These are phyloP conservation scores for Neoboletus brunneissimus DNA, from an alignment of 768 basidiomycete species.

Conservation along the genomic window DNA sequence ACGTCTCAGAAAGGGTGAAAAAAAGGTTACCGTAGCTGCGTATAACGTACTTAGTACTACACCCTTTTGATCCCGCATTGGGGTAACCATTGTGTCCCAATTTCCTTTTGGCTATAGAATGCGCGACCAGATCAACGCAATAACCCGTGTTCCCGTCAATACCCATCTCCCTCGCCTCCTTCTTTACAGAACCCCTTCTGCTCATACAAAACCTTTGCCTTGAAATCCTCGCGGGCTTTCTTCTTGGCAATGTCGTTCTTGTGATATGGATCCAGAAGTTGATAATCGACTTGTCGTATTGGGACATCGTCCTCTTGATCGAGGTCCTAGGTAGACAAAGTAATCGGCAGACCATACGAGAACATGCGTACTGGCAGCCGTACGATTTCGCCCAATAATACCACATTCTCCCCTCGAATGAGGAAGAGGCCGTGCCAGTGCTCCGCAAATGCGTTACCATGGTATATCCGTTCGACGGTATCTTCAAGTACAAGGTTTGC, in stretches of 20 bases:
- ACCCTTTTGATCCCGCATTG: conserved; percentile 25
- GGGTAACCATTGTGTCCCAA: conserved; percentile 15
- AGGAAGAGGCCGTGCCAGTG: conserved; percentile 86
- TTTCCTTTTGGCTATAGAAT: conserved; percentile 2
- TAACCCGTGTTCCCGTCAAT: conserved; percentile 42
- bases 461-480: conserved; percentile 92
- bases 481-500: conserved; percentile 97
- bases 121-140: conserved; percentile 11
- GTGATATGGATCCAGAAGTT: conserved; percentile 67
- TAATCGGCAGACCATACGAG: conserved; percentile 2
- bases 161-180: conserved; percentile 95
- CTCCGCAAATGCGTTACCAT: conserved; percentile 85
- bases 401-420: conserved; percentile 98
- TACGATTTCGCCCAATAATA: conserved; percentile 94
- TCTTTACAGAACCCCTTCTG: conserved; percentile 92
- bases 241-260: conserved; percentile 69
- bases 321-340: conserved; percentile 60
- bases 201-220: conserved; percentile 78
- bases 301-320: conserved; percentile 90
- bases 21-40: conserved; percentile 45
- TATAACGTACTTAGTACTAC: conserved; percentile 7
- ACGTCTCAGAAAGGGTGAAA: conserved; percentile 55
- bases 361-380: conserved; percentile 33
- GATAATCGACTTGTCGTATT: conserved; percentile 70
- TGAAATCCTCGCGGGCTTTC: conserved; percentile 78